Evolutionary conservation across 169 alveolate species (phyloP), one percentile per base, ranked within the genome.

Genomic region (Cryptosporidium viatorum): DNA sequence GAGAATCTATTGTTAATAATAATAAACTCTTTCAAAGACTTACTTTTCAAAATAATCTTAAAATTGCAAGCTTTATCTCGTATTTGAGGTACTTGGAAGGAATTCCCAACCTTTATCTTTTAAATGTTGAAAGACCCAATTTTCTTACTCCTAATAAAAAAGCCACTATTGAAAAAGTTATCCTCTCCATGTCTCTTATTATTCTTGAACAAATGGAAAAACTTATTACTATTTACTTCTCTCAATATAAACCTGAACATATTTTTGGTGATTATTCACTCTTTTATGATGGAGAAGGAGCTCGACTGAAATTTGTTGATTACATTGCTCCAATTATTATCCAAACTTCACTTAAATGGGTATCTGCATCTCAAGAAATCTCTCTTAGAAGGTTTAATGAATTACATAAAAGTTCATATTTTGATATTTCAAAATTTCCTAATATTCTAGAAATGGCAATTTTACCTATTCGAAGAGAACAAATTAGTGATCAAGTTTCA

Each of bases 261-360:
- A 23, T 26, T 6, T 29, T 65, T 26, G 59, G 41, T 4, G 75
- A 60, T 7, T 37, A 62, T 12, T 43, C 74, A 4, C 35, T 21
- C 10, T 16, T 58, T 23, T 43, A 43, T 9, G 37, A 41, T 10
- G 59, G 41, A 3, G 41, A 37, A 23, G 50, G 26, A 10, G n/a
- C 39, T 7, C 10, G 51, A 31, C 12, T 35, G 10, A 16, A 12
- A 23, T 65, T 80, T 14, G 21, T 50, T n/a, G 68, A 80, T 12
- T 60, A 9, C 45, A 62, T 80, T n/a, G 35, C 74, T 7, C 74
- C 89, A 18, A 29, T 80, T 9, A 31, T 65, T 18, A 41, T 80
- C 8, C 75, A 80, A 23, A 41, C 55, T 6, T 80, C 48, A 21
- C 70, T 80, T 8, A 59, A 62, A 14, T 80, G 89, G 89, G 41